These are phyloP conservation scores for Aspergillus leporis DNA, from an alignment of 495 filamentous ascomycete species.

Conservation along the genomic window DNA sequence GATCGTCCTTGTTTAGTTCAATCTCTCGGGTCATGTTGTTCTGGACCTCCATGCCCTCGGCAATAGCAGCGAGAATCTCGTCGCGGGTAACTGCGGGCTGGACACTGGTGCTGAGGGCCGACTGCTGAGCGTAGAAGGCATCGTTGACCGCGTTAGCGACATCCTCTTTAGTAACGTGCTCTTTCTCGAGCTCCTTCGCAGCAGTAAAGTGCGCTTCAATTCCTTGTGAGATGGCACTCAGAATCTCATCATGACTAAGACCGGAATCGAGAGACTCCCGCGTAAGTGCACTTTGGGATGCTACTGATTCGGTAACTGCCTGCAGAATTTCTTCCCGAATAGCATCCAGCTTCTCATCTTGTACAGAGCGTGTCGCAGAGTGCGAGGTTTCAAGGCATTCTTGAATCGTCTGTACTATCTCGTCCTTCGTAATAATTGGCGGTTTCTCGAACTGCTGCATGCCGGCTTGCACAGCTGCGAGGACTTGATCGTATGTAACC, in stretches of 20 bases:
- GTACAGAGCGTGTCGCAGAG: conserved; percentile 20
- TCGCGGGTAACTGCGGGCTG: conserved; percentile 46
- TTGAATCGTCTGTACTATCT: conserved; percentile 71
- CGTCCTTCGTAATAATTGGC: conserved; percentile 69
- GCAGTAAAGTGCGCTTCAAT: conserved; percentile 43
- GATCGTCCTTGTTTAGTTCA: conserved; percentile 61
- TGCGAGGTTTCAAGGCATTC: conserved; percentile 60
- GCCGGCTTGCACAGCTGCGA: conserved; percentile 78
- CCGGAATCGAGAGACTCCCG: conserved; percentile 50
- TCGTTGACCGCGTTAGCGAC: conserved; percentile 58
- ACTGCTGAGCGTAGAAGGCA: conserved; percentile 50
- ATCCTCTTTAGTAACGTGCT: conserved; percentile 46
- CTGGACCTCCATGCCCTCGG: conserved; percentile 54
- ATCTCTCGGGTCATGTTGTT: conserved; percentile 54
- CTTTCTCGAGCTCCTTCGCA: conserved; percentile 37
- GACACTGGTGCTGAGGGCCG: conserved; percentile 29
- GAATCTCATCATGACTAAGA: conserved; percentile 46
- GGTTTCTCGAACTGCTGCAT: conserved; percentile 74
- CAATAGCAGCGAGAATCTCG: conserved; percentile 57
- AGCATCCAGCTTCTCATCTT: conserved; percentile 32
- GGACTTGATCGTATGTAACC: conserved; percentile 75
- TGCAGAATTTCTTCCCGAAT: conserved; percentile 45
- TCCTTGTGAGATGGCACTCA: conserved; percentile 44
- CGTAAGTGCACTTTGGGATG: conserved; percentile 47
- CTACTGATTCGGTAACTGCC: conserved; percentile 37